Base-by-base conservation (phyloP, 1,284 basidiomycete species). In the Boletus semigastroideus region DNA sequence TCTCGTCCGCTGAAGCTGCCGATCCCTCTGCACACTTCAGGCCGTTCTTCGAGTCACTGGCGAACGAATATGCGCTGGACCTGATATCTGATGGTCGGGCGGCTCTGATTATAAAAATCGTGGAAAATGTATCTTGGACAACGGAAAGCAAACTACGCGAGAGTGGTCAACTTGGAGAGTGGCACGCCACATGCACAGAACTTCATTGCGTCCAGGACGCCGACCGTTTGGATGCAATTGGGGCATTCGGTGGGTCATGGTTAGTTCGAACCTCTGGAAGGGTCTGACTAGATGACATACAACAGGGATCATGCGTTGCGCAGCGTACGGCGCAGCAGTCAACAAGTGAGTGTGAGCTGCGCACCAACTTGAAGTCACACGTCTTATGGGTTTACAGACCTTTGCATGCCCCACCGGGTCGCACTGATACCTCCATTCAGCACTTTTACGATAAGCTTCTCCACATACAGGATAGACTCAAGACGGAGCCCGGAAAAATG, bases 121-220 rank as follows among this genome's bases (percentile, higher is more conserved):
- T 96, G 31, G 87, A 90, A 40, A 88, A 87, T 59, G 88, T 96
- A 4, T 90, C 86, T 0, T 97, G 92, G 87, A 86, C 80, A 41
- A 94, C 89, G 6, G 94, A 97, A 69, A 87, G 84, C 66, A 84
- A 78, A 60, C 71, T 90, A 14, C 75, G 79, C 12, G 75, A 77
- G 28, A 67, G 71, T 4, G 82, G 79, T 0, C 53, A 71, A 48
- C 83, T 87, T 74, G 79, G 77, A 2, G 70, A 76, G 27, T 95
- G 92, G 92, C 87, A 95, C 53, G 67, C 80, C 1, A 67, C 69
- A n/a, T 95, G 91, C 61, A 51, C 76, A 1, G 94, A 97, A 66
- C 77, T 97, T 42, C 88, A 92, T 66, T 94, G 90, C 55, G 92
- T 96, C 0, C 93, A 95, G 68, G 94, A 98, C 67, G 93, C 93